Percentiles rank a stretch among this genome's conserved stretches.
Evolutionary conservation across 371 early-diverging fungal species (phyloP).

Genomic region (Mucor mucedo): DNA sequence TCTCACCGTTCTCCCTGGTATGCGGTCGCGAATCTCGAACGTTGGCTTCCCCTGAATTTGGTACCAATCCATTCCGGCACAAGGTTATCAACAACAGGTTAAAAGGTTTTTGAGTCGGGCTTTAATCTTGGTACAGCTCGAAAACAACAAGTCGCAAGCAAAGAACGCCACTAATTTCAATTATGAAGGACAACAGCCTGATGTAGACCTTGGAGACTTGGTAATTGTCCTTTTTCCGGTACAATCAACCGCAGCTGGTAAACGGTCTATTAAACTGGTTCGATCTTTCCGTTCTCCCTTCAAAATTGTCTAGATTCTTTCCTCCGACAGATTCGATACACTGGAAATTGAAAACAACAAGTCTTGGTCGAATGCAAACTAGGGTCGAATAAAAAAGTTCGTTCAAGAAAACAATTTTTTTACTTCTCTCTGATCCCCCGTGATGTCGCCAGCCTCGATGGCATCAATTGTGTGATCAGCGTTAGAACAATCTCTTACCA

Average conservation of each 20-base stretch:
- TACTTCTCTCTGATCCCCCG: conserved; percentile 10
- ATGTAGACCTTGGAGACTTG: conserved; percentile 1
- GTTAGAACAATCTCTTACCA: no score
- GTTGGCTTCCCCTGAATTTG: conserved; percentile 18
- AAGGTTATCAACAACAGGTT: conserved; percentile 3
- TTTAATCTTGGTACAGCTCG: neutral
- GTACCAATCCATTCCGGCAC: conserved; percentile 7
- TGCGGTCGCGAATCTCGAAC: conserved; percentile 1
- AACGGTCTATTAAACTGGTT: conserved; percentile 9
- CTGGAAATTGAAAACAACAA: neutral
- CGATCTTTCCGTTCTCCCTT: conserved; percentile 12
- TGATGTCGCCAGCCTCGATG: conserved; percentile 24
- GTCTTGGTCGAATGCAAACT: conserved; percentile 4
- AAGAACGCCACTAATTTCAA: conserved; percentile 10
- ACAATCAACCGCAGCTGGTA: conserved; percentile 7
- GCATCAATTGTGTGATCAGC: no score
- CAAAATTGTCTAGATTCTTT: neutral
- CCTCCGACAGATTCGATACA: conserved; percentile 3
- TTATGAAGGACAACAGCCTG: neutral
- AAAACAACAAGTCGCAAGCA: conserved; percentile 12
- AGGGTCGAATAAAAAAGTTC: conserved; percentile 12
- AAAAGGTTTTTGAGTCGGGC: conserved; percentile 8
- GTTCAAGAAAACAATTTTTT: conserved; percentile 3
- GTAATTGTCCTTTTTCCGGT: conserved; percentile 16
- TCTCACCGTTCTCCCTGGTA: no score